Percentiles rank a stretch among this genome's conserved stretches.
Conservation (phyloP, 1,284 basidiomycete genomes). For the Coriolopsis trogii region DNA sequence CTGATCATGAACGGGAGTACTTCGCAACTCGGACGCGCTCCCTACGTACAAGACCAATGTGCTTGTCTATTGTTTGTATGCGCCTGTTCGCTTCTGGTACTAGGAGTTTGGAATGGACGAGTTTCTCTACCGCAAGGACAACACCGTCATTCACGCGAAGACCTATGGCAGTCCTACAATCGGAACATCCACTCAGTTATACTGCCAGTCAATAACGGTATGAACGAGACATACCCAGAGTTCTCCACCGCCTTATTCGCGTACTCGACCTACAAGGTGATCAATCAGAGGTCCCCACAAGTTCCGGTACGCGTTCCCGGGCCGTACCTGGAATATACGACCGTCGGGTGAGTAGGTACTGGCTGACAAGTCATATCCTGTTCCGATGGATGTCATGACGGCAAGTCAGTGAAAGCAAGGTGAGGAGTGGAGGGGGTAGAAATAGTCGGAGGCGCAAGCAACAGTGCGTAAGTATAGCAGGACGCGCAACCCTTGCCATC, state of each 20-base stretch:
- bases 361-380: conserved; percentile 97
- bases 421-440: background rate
- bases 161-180: conserved; percentile 82
- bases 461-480: conserved; percentile 20
- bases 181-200: background rate
- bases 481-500: conserved; percentile 40
- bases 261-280: conserved; percentile 90
- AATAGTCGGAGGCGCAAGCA: conserved; percentile 2
- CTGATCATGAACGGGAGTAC: background rate
- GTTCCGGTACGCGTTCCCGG: conserved; percentile 22
- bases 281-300: conserved; percentile 9
- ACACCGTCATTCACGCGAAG: conserved; percentile 93
- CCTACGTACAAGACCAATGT: conserved; percentile 82
- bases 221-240: conserved; percentile 70
- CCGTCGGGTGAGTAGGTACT: conserved; percentile 99
- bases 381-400: conserved; percentile 95
- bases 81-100: conserved; percentile 93
- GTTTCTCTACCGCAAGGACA: conserved; percentile 95
- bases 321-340: conserved; percentile 90
- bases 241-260: conserved; percentile 99
- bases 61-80: conserved; percentile 92
- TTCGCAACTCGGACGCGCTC: background rate
- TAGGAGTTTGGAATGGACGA: conserved; percentile 96
- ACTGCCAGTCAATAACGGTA: background rate
- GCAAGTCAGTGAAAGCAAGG: conserved; percentile 4